Conservation (phyloP, 208 protist species). For the Trypanosoma mega region DNA sequence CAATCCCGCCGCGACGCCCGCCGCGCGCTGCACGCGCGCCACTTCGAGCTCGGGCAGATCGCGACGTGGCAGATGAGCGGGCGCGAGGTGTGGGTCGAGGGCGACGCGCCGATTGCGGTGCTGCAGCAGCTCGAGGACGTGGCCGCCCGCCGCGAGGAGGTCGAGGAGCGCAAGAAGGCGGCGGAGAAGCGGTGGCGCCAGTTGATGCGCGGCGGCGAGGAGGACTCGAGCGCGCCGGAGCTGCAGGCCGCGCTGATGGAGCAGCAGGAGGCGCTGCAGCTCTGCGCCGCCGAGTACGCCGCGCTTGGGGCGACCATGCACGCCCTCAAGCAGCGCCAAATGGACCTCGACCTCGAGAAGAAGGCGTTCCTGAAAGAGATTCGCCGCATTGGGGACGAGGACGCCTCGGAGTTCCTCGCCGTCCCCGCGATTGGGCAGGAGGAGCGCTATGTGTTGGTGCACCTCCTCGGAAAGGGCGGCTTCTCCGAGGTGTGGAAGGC, state of each 20-base stretch:
- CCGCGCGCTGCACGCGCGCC: slow-evolving; percentile 50
- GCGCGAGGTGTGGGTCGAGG: slow-evolving; percentile 75
- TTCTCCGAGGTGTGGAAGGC: slow-evolving; percentile 96
- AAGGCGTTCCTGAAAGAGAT: slow-evolving; percentile 83
- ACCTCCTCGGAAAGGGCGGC: slow-evolving; percentile 93
- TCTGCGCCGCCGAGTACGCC: slow-evolving; percentile 49
- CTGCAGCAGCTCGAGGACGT: slow-evolving; percentile 48
- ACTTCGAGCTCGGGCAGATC: slow-evolving; percentile 82
- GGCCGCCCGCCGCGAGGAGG: slow-evolving; percentile 35
- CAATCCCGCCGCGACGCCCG: slow-evolving; percentile 47
- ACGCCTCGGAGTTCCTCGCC: slow-evolving; percentile 63
- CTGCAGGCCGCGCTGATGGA: slow-evolving; percentile 44
- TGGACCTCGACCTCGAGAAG: slow-evolving; percentile 61
- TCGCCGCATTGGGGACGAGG: slow-evolving; percentile 75
- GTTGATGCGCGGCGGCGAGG: slow-evolving; percentile 48
- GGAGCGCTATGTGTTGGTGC: slow-evolving; percentile 85
- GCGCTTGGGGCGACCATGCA: slow-evolving; percentile 44
- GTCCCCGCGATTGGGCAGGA: slow-evolving; percentile 47
- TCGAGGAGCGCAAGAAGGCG: slow-evolving; percentile 58
- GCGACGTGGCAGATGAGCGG: slow-evolving; percentile 47
- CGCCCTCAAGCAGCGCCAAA: slow-evolving; percentile 37
- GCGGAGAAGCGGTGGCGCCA: slow-evolving; percentile 52
- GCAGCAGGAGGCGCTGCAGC: slow-evolving; percentile 48
- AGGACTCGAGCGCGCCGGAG: slow-evolving; percentile 45
- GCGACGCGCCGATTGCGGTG: slow-evolving; percentile 45